phyloP scores from a whole-genome alignment of 2,329 filamentous ascomycete genomes.

The Alternaria gaisen region DNA sequence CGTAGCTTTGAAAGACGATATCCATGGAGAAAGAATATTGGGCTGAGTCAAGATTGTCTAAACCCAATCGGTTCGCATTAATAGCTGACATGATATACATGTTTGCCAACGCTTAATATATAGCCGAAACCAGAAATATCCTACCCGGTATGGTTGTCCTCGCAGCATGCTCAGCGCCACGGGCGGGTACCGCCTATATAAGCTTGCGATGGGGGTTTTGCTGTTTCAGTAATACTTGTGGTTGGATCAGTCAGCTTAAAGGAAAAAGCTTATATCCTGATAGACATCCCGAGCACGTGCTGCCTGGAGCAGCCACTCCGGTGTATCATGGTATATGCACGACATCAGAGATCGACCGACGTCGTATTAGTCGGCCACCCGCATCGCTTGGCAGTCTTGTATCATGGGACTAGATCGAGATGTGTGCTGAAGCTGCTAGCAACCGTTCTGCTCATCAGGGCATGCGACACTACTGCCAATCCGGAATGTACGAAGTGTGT shows the following conservation, averaged over 20 bases:
- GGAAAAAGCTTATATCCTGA: slow-evolving; percentile 21
- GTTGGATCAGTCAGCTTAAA: slow-evolving; percentile 17
- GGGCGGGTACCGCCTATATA: slow-evolving; percentile 11
- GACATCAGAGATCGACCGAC: slow-evolving; percentile 35
- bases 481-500: background rate
- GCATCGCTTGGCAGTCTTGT: slow-evolving; percentile 15
- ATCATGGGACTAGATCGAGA: slow-evolving; percentile 1
- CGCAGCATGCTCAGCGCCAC: slow-evolving; percentile 3
- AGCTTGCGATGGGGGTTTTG: background rate
- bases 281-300: slow-evolving; percentile 23
- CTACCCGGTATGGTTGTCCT: background rate
- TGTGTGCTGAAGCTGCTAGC: background rate
- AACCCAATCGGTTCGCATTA: background rate
- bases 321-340: slow-evolving; percentile 34
- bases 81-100: background rate
- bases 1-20: background rate
- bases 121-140: background rate
- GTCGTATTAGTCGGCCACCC: slow-evolving; percentile 21
- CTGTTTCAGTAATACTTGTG: background rate
- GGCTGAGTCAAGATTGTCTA: background rate
- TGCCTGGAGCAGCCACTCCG: slow-evolving; percentile 18
- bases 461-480: background rate
- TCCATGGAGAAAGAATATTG: background rate
- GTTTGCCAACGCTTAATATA: background rate
- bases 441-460: background rate